Evolutionary conservation across 2,329 filamentous ascomycete species (phyloP).

Genomic region (Beauveria sp.): DNA sequence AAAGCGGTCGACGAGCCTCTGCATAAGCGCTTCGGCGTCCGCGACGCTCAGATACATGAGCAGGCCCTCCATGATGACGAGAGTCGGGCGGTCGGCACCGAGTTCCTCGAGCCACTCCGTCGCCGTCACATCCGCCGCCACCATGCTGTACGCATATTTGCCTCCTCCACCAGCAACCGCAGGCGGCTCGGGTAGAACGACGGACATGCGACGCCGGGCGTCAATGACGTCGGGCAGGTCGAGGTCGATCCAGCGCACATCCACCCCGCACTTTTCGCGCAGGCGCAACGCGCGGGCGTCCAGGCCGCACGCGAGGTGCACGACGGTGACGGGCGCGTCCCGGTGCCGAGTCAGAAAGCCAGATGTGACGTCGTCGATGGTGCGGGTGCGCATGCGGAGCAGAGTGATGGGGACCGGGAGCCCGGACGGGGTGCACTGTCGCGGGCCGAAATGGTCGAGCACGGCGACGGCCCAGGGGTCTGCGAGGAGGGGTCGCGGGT

Average conservation of each 20-base stretch:
- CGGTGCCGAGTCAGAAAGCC: conserved; percentile 19
- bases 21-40: conserved; percentile 18
- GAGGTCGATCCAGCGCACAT: conserved; percentile 26
- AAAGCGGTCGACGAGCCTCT: conserved; percentile 20
- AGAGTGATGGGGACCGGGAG: background rate
- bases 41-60: conserved; percentile 23
- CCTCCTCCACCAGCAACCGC: conserved; percentile 11
- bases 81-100: conserved; percentile 23
- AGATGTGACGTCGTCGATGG: conserved; percentile 15
- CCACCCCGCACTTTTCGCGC: conserved; percentile 11
- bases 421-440: background rate
- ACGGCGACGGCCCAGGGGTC: conserved; percentile 11
- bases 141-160: conserved; percentile 18
- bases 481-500: conserved; percentile 10
- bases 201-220: conserved; percentile 20
- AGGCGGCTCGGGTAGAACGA: conserved; percentile 9
- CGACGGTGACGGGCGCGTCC: conserved; percentile 18
- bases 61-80: conserved; percentile 27
- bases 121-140: conserved; percentile 20
- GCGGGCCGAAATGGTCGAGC: background rate
- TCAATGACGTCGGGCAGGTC: conserved; percentile 28
- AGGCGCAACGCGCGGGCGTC: conserved; percentile 23
- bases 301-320: conserved; percentile 26
- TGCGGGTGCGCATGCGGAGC: background rate
- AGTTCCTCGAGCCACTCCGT: conserved; percentile 23